Evolutionary conservation across 164 flowering plant species (phyloP), one percentile per base, ranked within the genome.

Genomic region (Echeveria elegans): DNA sequence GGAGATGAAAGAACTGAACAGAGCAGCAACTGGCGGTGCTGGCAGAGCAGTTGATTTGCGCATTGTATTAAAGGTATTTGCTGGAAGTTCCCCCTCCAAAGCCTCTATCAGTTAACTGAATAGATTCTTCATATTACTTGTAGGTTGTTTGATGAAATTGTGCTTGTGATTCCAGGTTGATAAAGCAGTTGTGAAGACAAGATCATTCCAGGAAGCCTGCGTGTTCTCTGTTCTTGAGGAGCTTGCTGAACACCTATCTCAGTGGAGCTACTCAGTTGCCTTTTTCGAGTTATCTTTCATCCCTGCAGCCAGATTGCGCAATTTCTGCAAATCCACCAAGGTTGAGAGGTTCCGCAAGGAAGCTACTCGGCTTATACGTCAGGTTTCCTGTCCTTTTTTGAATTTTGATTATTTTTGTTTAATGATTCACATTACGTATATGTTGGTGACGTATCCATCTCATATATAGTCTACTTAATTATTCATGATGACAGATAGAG

Each of bases 121-220:
- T 1, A 19, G 26, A 43, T 16, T 41, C 30, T 29, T 67, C 38
- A 50, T 24, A 34, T 30, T 67, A n/a, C 19, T 56, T 67, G 11
- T 52, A 26, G 26, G 10, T 19, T 30, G 29, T 28, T 37, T 36
- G 26, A 29, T n/a, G 7, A 63, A 34, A 1, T 1, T 34, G 38
- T 56, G 26, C 50, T 15, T 65, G 40, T 37, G 64, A n/a, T 76
- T 67, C 53, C 79, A 94, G 97, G 95, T 91, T 34, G 84, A 83
- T 77, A 87, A 89, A 72, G 76, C 82, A 40, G 72, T 75, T 12
- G 50, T 93, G 68, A 93, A 86, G 82, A 89, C 96, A 30, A 79
- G 90, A 66, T 79, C 89, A 47, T 91, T 88, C 76, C 99, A 94
- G 75, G 99, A 94, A 80, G 96, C 88, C 65, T 94, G 96, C 73